A percentile compares a stretch with the other conserved stretches of the same genome.
phyloP scores from a whole-genome alignment of 2,329 filamentous ascomycete species.

The Chrysoporthe cubensis region DNA sequence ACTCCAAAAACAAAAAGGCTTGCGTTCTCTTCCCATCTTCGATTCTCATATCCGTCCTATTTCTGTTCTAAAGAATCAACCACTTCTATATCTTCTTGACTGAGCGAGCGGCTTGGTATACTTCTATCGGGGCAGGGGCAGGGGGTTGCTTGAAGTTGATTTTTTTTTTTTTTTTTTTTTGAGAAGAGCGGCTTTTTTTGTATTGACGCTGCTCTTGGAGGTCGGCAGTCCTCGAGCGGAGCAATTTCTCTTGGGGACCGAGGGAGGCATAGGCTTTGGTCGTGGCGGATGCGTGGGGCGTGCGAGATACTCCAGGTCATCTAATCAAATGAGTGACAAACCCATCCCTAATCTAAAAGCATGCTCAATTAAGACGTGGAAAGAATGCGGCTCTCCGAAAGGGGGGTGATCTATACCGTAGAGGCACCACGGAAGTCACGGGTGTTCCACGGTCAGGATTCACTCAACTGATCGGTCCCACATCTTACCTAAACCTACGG shows the following conservation, averaged over 20 bases:
- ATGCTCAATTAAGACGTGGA: not conserved
- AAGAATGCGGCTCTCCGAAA: not conserved
- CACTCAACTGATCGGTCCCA: no score
- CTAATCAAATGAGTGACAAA: not conserved
- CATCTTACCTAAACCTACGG: no score
- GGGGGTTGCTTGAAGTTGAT: not conserved
- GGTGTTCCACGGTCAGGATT: no score
- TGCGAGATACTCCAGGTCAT: not conserved
- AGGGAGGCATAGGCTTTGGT: not conserved
- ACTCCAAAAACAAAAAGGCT: conserved; percentile 1
- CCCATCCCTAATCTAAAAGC: not conserved
- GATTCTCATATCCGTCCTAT: conserved; percentile 3
- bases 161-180: no score
- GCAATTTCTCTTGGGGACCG: not conserved
- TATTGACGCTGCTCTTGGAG: not conserved
- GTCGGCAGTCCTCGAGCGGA: not conserved
- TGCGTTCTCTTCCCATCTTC: conserved; percentile 14
- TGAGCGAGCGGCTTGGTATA: conserved; percentile 11
- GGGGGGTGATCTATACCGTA: not conserved
- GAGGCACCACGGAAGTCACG: no score
- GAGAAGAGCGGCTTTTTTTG: not conserved
- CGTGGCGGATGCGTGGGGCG: not conserved
- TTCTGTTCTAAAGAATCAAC: conserved; percentile 2
- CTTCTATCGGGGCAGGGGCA: not conserved
- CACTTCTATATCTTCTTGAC: conserved; percentile 17